Conservation (phyloP, 2,329 filamentous ascomycete species). For the Fusarium azukiicola region DNA sequence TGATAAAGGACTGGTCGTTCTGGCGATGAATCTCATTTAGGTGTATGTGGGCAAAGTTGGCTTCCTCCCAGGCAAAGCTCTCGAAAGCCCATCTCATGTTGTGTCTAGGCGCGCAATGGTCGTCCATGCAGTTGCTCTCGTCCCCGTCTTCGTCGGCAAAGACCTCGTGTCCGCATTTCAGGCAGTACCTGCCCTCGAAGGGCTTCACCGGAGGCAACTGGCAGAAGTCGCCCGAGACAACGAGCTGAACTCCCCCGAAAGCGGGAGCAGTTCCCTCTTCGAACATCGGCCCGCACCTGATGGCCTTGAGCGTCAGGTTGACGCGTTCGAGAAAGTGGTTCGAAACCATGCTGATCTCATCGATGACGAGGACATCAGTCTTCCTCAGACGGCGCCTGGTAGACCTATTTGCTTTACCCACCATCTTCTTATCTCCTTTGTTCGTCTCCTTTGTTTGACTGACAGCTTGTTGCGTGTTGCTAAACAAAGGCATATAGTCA, state of each 20-base stretch:
- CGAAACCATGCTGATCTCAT: slow-evolving; percentile 84
- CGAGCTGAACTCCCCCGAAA: slow-evolving; percentile 53
- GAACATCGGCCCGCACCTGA: not conserved
- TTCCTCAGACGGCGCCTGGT: slow-evolving; percentile 60
- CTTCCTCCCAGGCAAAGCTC: slow-evolving; percentile 75
- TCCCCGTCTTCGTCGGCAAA: not conserved
- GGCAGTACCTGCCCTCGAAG: slow-evolving; percentile 60
- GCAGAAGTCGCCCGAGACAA: slow-evolving; percentile 72
- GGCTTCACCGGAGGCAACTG: slow-evolving; percentile 80
- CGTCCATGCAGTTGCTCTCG: slow-evolving; percentile 54
- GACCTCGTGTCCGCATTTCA: slow-evolving; percentile 31
- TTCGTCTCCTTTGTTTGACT: not conserved
- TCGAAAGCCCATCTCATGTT: slow-evolving; percentile 80
- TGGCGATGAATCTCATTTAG: slow-evolving; percentile 79
- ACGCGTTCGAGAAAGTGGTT: slow-evolving; percentile 61
- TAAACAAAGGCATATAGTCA: no score
- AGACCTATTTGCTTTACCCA: not conserved
- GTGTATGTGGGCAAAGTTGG: slow-evolving; percentile 74
- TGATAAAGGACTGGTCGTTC: slow-evolving; percentile 73
- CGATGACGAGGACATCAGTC: slow-evolving; percentile 80
- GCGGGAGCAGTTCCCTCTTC: not conserved
- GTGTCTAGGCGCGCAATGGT: slow-evolving; percentile 62
- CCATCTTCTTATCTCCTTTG: no score
- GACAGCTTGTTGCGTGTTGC: no score
- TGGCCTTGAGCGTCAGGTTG: slow-evolving; percentile 58